Evolutionary conservation across 2,329 filamentous ascomycete genomes (phyloP), one percentile per base, ranked within the genome.

Genomic region (Fusarium verticillioides): DNA sequence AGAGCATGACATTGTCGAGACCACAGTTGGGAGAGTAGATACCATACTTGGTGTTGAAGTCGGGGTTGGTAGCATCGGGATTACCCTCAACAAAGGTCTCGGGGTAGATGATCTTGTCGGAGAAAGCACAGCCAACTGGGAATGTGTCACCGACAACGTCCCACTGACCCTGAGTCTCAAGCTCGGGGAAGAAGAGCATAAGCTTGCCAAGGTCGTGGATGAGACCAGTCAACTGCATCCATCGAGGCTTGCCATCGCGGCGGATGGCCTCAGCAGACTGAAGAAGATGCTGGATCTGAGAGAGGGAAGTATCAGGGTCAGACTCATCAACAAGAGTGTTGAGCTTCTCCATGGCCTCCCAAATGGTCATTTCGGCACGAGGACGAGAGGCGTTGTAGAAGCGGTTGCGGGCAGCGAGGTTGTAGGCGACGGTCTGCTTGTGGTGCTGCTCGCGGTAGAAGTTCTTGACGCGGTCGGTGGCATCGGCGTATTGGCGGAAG

Each of bases 281-380:
- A 21, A 97, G 89, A 36, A 97, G 88, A 83, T 97, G 95, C 83
- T 97, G 93, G 80, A 97, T 97, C 85, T 97, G 95, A 34, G 91
- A 92, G 71, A 97, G 91, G 53, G 89, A 90, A 50, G 95, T 97
- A 84, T 97, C 94, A 4, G 95, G 95, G 84, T 97, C 95, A 26
- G 92, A 95, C 83, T 97, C 93, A 84, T 97, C 95, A 81, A 97
- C 93, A 59, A 97, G 88, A 1, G 93, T 94, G 87, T 97, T 94
- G 79, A 97, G 91, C 83, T 94, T 95, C 88, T 97, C 94, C 84
- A 97, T 96, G 26, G 95, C 95, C 81, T 97, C 87, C 95, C 94
- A 97, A 81, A 97, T 88, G 70, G 91, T 92, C 93, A 97, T 94
- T 82, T 93, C 88, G 21, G 92, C 90, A 60, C 87, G 84, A 44